Evolutionary conservation across 345 rosid genomes (phyloP), one percentile per base, ranked within the genome.

Genomic region (Ailanthus altissimus): DNA sequence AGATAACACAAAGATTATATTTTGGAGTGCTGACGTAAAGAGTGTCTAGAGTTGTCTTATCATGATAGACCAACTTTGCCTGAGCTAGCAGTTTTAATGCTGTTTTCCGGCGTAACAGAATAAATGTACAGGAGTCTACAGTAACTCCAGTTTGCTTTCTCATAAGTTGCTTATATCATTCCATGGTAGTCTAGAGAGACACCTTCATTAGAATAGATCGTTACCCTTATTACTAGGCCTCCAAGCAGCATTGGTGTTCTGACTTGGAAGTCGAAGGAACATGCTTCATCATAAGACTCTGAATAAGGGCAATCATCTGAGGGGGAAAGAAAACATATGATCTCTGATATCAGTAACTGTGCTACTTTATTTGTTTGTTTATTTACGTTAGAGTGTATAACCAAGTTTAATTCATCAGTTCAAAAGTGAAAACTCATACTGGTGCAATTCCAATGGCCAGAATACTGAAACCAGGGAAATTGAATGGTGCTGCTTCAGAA

Each of bases 391-490:
- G 1, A 32, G 10, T 56, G n/a, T 8, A 21, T 56, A 56, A n/a
- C 26, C 60, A 8, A 56, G 21, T 56, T n/a, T 32, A 32, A 32
- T 32, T 56, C 12, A 6, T 53, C 23, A 53, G 21, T 53, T 18
- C 10, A 2, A 2, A 67, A 10, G 73, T 10, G 62, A n/a, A 40
- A 25, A 61, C 13, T 51, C 81, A 25, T 88, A 95, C 98, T 87
- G 79, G 50, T 10, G 88, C 85, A 32, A 92, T 58, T 46, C 90
- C 87, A 40, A 89, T 80, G 83, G 97, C 91, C 68, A 89, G 46
- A 46, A 93, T 64, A 75, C 97, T 89, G 86, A 95, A 95, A 32
- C 99, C 97, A 43, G 97, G 99, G 88, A 84, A 95, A 73, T 87
- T 45, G 83, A 95, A 89, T 6, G 99, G 99, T 21, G 98, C 90